Percentiles rank a stretch among this genome's conserved stretches.
These are phyloP conservation scores for Durusdinium trenchii DNA, from an alignment of 73 alveolate genomes.

Conservation along the genomic window DNA sequence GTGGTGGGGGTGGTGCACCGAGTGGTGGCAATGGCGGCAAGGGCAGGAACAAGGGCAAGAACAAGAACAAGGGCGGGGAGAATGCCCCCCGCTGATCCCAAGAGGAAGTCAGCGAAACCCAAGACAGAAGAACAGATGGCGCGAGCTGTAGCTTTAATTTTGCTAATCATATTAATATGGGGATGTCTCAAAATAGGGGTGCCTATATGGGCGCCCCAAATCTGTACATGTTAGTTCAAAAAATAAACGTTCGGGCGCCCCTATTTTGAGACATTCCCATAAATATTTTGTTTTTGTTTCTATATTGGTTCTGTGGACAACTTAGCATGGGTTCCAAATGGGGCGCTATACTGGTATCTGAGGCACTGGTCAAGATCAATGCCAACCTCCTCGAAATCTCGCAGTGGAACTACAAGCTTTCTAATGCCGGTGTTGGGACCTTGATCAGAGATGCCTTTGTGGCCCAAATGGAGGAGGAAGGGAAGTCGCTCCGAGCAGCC, in stretches of 20 bases:
- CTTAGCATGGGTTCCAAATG: no score
- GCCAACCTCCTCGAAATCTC: not conserved
- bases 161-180: no score
- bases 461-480: no score
- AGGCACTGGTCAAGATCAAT: constrained; percentile 12
- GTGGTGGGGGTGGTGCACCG: not conserved
- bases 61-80: not conserved
- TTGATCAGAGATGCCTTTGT: no score
- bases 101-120: no score
- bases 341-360: no score
- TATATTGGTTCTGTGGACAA: not conserved
- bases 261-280: not conserved
- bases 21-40: not conserved
- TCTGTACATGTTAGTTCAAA: no score
- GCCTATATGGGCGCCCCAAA: no score
- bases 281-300: not conserved
- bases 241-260: no score
- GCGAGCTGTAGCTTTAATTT: constrained; percentile 12
- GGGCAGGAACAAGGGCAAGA: not conserved
- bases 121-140: constrained; percentile 9
- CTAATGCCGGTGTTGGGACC: not conserved
- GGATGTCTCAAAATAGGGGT: no score
- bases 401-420: constrained; percentile 15
- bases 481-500: no score
- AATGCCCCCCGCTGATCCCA: no score